Percentiles rank a stretch among this genome's conserved stretches.
phyloP scores from a whole-genome alignment of 2,329 filamentous ascomycete genomes.

The Bretziella fagacearum region DNA sequence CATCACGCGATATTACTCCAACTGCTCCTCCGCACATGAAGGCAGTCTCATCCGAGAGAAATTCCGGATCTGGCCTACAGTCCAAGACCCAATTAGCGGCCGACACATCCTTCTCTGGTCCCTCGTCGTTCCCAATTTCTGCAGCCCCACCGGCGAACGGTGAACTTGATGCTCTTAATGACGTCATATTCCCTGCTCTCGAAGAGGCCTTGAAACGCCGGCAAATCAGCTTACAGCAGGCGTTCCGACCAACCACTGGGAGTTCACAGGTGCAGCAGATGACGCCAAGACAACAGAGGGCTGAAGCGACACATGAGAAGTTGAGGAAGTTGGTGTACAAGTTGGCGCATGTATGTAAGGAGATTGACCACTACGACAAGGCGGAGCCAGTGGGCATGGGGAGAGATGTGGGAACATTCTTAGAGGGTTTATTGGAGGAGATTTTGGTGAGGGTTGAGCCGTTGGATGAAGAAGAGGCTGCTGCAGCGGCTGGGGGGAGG shows the following conservation, averaged over 20 bases:
- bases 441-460: constrained; percentile 84
- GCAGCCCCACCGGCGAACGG: constrained; percentile 41
- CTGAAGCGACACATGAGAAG: constrained; percentile 60
- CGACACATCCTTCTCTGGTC: constrained; percentile 21
- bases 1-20: constrained; percentile 16
- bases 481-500: not conserved
- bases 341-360: constrained; percentile 64
- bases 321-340: constrained; percentile 68
- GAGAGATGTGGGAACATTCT: constrained; percentile 68
- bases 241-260: constrained; percentile 24
- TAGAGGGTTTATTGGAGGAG: constrained; percentile 82
- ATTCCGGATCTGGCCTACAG: constrained; percentile 15
- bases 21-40: constrained; percentile 11
- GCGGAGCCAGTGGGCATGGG: constrained; percentile 86
- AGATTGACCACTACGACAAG: constrained; percentile 80
- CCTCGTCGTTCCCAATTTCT: constrained; percentile 38
- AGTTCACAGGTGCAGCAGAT: constrained; percentile 18
- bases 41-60: not conserved
- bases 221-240: constrained; percentile 40
- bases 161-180: constrained; percentile 71
- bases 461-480: constrained; percentile 50
- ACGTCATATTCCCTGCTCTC: constrained; percentile 83
- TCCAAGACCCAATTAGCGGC: constrained; percentile 20
- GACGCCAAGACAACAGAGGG: constrained; percentile 49
- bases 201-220: constrained; percentile 80